Conservation (phyloP, 805 yeast species). For the Saccharomycopsis babjevae region DNA sequence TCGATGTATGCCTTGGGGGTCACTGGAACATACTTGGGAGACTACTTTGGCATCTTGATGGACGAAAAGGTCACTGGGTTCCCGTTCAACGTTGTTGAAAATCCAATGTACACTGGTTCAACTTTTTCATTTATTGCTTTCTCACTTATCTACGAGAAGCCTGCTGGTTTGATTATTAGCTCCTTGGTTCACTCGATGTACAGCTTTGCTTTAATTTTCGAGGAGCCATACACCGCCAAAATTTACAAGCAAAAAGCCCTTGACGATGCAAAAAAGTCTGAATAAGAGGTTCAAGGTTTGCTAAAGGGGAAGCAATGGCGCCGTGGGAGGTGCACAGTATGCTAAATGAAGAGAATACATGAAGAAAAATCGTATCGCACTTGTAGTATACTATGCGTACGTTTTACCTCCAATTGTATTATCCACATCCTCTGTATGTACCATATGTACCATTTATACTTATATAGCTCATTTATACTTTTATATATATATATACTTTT, state of each 20-base stretch:
- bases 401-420: too few species aligned
- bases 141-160: constrained; percentile 79
- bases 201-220: constrained; percentile 71
- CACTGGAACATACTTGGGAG: constrained; percentile 95
- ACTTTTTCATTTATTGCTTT: constrained; percentile 84
- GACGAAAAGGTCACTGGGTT: constrained; percentile 79
- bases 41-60: constrained; percentile 94
- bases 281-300: too few species aligned
- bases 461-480: too few species aligned
- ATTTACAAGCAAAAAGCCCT: constrained; percentile 66
- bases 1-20: constrained; percentile 92
- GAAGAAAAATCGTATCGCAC: too few species aligned
- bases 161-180: constrained; percentile 74
- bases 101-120: constrained; percentile 97
- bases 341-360: too few species aligned
- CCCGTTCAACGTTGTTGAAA: constrained; percentile 84
- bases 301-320: background rate
- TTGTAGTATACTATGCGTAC: too few species aligned
- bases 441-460: too few species aligned
- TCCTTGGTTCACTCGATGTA: constrained; percentile 73
- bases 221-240: constrained; percentile 91
- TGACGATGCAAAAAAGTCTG: background rate
- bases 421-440: too few species aligned
- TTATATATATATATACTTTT: too few species aligned
- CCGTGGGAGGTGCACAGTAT: too few species aligned